Evolutionary conservation across 192 early-diverging fungal species (phyloP), one percentile per base, ranked within the genome.

Genomic region (Linnemannia hyalina): DNA sequence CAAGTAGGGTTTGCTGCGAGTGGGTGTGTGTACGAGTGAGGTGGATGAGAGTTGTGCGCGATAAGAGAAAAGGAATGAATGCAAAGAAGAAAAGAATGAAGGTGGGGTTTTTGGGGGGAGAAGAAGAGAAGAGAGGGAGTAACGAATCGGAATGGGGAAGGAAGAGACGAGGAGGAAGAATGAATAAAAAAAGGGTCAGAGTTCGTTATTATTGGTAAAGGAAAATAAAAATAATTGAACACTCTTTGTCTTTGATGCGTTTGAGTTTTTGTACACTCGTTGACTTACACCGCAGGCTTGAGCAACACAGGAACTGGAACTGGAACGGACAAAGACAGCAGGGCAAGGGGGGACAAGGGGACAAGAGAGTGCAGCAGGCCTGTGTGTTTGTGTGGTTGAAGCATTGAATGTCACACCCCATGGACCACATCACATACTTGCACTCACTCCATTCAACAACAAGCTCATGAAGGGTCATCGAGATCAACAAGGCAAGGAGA

Each of bases 311-410:
- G 3, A 7, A 49, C 16, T 16, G 47, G 3, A 8, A 49, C 3
- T 49, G 47, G 47, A 49, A 49, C 47, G 47, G 47, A 49, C 47
- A 42, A 44, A 22, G 41, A 23, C 6, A 26, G 36, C 29, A 42
- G 22, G 76, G 29, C n/a, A n/a, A n/a, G n/a, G 47, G 54, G 76
- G 68, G 5, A 26, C 32, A 69, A 42, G 76, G n/a, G 36, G 75
- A 46, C 47, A 49, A 16, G 5, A 2, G 47, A 20, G 16, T 49
- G 16, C 47, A 49, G 15, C 16, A 49, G 20, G 47, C 44, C 0
- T 46, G 44, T 20, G 47, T 15, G 47, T 49, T 1, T 49, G 47
- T 29, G 60, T 57, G 55, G 55, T 57, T 23, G 55, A 57, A 6
- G 55, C 15, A 16, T 20, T 23, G 23, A n/a, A n/a, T 9, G 23